Percentiles rank a stretch among this genome's conserved stretches.
These are phyloP conservation scores for Podaxis carcinomalis DNA, from an alignment of 768 basidiomycete genomes.

Conservation along the genomic window DNA sequence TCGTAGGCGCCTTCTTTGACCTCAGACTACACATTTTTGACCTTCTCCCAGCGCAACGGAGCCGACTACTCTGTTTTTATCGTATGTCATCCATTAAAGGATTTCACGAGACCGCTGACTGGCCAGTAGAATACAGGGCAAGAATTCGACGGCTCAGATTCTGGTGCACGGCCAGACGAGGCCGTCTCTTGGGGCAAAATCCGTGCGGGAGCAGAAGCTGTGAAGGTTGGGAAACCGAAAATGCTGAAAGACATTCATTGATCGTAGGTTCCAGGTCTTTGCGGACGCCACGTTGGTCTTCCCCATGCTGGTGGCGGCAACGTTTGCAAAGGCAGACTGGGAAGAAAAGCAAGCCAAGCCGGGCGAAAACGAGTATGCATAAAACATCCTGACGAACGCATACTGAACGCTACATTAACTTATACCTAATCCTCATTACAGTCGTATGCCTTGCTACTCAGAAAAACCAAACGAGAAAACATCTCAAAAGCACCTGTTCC, in stretches of 20 bases:
- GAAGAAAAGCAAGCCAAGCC: not conserved
- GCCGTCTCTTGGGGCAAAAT: conserved; percentile 99
- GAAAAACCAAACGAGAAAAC: not conserved
- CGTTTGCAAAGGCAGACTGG: conserved; percentile 60
- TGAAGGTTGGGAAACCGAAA: conserved; percentile 52
- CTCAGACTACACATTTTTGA: not conserved
- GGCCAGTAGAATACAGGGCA: conserved; percentile 86
- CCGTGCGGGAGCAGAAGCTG: conserved; percentile 73
- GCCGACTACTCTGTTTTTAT: conserved; percentile 98
- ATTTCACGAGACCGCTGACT: not conserved
- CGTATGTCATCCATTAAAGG: conserved; percentile 36
- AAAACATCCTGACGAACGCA: conserved; percentile 9
- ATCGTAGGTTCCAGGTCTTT: conserved; percentile 48
- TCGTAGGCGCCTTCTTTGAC: conserved; percentile 49
- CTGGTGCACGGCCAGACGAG: conserved; percentile 95
- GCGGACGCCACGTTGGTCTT: conserved; percentile 98
- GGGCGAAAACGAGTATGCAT: not conserved
- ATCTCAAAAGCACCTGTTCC: not conserved
- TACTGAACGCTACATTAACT: not conserved
- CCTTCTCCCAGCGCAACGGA: conserved; percentile 76
- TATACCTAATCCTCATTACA: not conserved
- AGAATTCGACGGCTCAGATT: conserved; percentile 98
- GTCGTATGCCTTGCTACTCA: not conserved
- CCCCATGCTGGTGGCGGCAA: conserved; percentile 91
- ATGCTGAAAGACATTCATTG: not conserved